phyloP scores from a whole-genome alignment of 1,284 basidiomycete genomes.

The Puccinia polysora region DNA sequence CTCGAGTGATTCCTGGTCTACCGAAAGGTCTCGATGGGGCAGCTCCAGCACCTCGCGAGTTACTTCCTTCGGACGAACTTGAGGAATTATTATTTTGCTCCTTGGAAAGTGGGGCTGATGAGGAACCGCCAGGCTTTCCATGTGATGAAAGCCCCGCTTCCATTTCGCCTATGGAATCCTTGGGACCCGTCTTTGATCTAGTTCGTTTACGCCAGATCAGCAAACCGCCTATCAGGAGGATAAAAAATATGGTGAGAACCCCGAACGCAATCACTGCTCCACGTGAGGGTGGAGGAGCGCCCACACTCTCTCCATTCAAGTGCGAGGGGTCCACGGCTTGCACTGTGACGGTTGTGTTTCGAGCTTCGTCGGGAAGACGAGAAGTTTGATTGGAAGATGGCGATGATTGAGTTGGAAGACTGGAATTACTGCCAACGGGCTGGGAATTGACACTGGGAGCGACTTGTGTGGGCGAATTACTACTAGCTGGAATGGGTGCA shows the following conservation, averaged over 20 bases:
- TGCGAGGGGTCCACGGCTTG: background rate
- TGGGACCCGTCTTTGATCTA: background rate
- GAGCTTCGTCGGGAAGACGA: background rate
- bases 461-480: background rate
- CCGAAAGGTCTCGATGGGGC: background rate
- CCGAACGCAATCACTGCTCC: constrained; percentile 12
- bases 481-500: background rate
- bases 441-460: background rate
- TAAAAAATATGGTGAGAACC: background rate
- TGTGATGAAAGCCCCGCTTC: background rate
- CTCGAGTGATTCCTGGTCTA: background rate
- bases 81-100: too few relatives aligned
- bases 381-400: background rate
- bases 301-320: background rate
- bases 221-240: background rate
- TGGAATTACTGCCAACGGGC: background rate
- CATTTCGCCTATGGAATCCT: background rate
- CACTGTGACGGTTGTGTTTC: constrained; percentile 6
- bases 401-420: background rate
- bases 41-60: background rate
- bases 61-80: background rate
- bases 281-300: background rate
- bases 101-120: too few relatives aligned
- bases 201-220: constrained; percentile 1
- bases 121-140: background rate